Base-by-base conservation (phyloP, 2,329 filamentous ascomycete genomes). In the Cladosporium oxysporum region DNA sequence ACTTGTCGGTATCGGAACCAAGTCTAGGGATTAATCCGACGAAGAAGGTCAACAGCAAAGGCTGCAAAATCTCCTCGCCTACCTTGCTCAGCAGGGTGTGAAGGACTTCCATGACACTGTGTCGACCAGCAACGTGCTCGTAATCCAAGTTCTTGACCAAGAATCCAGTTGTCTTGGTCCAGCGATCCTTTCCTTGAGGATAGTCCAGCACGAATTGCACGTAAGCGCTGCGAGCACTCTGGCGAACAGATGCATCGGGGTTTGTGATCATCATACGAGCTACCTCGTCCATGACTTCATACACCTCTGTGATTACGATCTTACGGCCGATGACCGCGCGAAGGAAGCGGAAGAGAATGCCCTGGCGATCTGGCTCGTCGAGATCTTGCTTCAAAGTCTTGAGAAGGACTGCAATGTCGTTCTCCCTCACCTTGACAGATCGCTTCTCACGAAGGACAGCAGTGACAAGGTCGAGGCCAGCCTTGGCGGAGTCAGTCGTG, bases 251-350 rank as follows among this genome's bases (percentile, higher is more conserved):
- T 71, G 91, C 90, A 71, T 96, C 93, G 69, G 97, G 92, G 75
- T 98, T 98, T 53, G 91, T 97, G 65, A 99, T 91, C 93, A 98
- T 98, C 76, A 97, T 90, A 3, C 87, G 89, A 57, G 92, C 92
- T 33, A 96, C 90, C 72, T 93, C 89, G 76, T 99, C 95, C 69
- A 97, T 86, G 10, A 91, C 90, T 74, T 98, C 94, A 75, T 99
- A 99, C 33, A 99, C 89, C 50, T 90, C 86, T 0, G 93, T 90
- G 8, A 96, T 93, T 73, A 97, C 86, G 52, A 98, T 84, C 75
- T 91, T 94, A 21, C 93, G 88, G 62, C 91, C 90, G 75, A 99
- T 86, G 29, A 98, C 88, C 0, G 92, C 91, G 50, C 93, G 90
- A 66, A 99, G 80, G 78, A 99, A 98, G 74, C 92, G 96, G 81